Base-by-base conservation (phyloP, 2,329 filamentous ascomycete species). In the Thielaviopsis ethacetica region DNA sequence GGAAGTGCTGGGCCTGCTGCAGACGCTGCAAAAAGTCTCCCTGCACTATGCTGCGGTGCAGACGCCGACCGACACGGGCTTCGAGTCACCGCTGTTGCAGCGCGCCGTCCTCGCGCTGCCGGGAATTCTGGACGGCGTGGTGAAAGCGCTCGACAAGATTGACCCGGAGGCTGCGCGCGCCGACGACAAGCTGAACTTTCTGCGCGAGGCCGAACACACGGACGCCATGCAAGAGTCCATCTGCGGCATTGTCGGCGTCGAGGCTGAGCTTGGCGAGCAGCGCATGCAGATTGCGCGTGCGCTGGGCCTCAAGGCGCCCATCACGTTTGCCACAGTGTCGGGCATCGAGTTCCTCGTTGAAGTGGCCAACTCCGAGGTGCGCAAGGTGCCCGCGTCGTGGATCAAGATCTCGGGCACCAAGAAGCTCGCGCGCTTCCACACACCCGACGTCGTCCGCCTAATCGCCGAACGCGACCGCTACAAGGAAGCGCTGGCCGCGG, bases 291-390 rank as follows among this genome's bases (percentile, higher is more conserved):
- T 88, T 2, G 87, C 86, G 1, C 74, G 80, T 52, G 86, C 83
- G 61, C 74, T 98, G 19, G 83, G 83, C 62, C 85, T 83, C 67
- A 86, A 82, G 64, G 72, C 74, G 2, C 80, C 82, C 53, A 80
- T 93, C 22, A 77, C 84, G 5, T 98, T 95, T 67, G 82, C 83
- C 26, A 93, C 88, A 0, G 87, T 93, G 7, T 81, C 89, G 1
- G 91, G 91, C 7, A 95, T 97, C 65, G 93, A 97, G 68, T 98
- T 89, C 68, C 80, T 98, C 21, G 88, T 98, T 65, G 93, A 97
- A 71, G 86, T 98, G 5, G 79, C 87, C 64, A 96, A 95, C 69
- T 70, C 78, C 1, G 81, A 88, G 58, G 78, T 96, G 62, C 93
- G 90, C 68, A 82, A 85, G 60, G 89, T 98, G 0, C 93, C 93